Evolutionary conservation across 139 green algal genomes (phyloP).

Genomic region (Chlorella sp.): DNA sequence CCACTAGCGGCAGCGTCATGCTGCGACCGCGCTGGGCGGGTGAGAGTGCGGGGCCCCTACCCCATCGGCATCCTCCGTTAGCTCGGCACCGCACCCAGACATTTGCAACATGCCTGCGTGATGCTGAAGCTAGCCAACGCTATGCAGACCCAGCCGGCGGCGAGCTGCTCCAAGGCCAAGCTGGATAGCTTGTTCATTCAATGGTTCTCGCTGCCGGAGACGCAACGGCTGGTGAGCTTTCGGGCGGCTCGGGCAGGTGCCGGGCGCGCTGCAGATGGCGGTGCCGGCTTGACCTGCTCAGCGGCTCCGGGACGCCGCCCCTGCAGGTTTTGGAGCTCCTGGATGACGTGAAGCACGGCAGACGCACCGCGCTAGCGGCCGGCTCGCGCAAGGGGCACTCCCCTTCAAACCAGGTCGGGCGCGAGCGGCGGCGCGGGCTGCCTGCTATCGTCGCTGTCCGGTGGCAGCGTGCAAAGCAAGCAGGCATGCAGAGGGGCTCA

Average conservation of each 20-base stretch:
- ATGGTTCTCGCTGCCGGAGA: slow-evolving; percentile 93
- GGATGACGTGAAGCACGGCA: slow-evolving; percentile 85
- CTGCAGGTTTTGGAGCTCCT: slow-evolving; percentile 78
- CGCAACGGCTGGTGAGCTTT: slow-evolving; percentile 83
- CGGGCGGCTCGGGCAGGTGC: background rate
- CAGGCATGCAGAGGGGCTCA: too few relatives aligned
- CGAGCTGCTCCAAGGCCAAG: slow-evolving; percentile 80
- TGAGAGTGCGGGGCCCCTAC: background rate
- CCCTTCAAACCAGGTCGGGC: slow-evolving; percentile 18
- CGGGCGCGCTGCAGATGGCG: background rate
- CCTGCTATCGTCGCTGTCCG: background rate
- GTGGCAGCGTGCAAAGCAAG: too few relatives aligned
- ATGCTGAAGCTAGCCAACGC: background rate
- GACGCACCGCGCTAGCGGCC: background rate
- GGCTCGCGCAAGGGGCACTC: background rate
- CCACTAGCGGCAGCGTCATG: too few relatives aligned
- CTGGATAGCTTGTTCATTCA: slow-evolving; percentile 97
- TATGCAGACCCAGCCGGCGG: background rate
- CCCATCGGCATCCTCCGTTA: background rate
- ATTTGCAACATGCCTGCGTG: background rate
- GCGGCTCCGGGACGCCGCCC: background rate
- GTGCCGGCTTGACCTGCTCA: background rate
- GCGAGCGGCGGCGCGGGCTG: background rate
- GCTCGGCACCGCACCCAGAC: background rate
- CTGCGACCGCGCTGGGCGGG: too few relatives aligned